These are phyloP conservation scores for Anethum foeniculum DNA, from an alignment of 140 eudicot genomes.

Conservation along the genomic window DNA sequence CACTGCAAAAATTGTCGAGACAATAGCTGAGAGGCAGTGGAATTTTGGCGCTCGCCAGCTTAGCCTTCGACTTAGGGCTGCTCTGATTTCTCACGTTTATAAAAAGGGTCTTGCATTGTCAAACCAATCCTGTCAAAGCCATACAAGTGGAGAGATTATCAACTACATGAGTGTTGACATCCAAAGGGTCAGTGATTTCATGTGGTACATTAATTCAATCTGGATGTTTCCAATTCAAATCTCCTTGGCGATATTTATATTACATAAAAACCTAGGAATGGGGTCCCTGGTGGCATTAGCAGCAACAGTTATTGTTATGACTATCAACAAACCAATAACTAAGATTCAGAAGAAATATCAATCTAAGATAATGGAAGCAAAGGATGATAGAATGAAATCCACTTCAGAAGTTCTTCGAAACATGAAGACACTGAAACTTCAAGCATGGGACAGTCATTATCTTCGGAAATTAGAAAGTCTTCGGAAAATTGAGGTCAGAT, in stretches of 20 bases:
- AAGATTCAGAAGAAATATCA: slow-evolving; percentile 64
- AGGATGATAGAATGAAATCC: slow-evolving; percentile 81
- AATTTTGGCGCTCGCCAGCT: slow-evolving; percentile 88
- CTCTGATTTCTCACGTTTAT: slow-evolving; percentile 70
- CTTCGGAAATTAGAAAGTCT: slow-evolving; percentile 44
- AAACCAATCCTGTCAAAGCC: slow-evolving; percentile 63
- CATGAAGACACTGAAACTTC: slow-evolving; percentile 82
- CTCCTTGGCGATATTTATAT: slow-evolving; percentile 52
- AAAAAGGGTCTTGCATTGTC: slow-evolving; percentile 74
- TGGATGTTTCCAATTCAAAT: slow-evolving; percentile 81
- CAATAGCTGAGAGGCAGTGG: slow-evolving; percentile 91
- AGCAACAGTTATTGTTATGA: slow-evolving; percentile 60
- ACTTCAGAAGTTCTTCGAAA: slow-evolving; percentile 76
- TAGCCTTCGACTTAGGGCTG: slow-evolving; percentile 77
- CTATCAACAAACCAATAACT: slow-evolving; percentile 68
- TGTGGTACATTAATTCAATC: slow-evolving; percentile 74
- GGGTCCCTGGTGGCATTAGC: slow-evolving; percentile 71
- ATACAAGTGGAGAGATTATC: slow-evolving; percentile 85
- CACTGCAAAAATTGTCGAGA: slow-evolving; percentile 80
- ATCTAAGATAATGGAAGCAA: slow-evolving; percentile 77
- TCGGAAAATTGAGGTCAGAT: slow-evolving; percentile 47
- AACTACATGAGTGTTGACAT: slow-evolving; percentile 88
- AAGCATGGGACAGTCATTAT: slow-evolving; percentile 87
- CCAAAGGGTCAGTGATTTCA: slow-evolving; percentile 72
- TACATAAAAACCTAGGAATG: slow-evolving; percentile 66